phyloP scores from a whole-genome alignment of 2,329 filamentous ascomycete species.

The Diaporthe humulicola region DNA sequence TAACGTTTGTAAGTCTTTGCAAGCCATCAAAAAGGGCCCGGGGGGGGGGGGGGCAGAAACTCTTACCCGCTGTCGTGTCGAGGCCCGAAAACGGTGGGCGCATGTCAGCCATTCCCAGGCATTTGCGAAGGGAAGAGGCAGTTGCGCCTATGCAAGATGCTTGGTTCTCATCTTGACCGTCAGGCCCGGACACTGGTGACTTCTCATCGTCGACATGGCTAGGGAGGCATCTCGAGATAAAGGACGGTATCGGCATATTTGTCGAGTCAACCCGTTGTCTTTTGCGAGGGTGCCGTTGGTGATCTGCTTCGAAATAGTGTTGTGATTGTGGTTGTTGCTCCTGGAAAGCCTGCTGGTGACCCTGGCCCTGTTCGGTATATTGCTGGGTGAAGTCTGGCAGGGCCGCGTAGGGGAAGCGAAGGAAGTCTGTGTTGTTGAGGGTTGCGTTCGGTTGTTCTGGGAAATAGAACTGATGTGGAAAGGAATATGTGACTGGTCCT shows the following conservation, averaged over 20 bases:
- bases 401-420: conserved; percentile 1
- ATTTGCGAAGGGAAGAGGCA: conserved; percentile 22
- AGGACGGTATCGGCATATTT: conserved; percentile 37
- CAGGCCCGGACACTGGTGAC: conserved; percentile 13
- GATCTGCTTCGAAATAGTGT: conserved; percentile 10
- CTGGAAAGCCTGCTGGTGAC: conserved; percentile 44
- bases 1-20: conserved; percentile 21
- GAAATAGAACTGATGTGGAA: conserved; percentile 46
- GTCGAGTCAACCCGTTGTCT: conserved; percentile 45
- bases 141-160: conserved; percentile 18
- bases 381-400: conserved; percentile 46
- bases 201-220: conserved; percentile 28
- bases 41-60: too few species aligned
- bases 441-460: conserved; percentile 45
- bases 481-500: conserved; percentile 41
- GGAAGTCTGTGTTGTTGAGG: conserved; percentile 14
- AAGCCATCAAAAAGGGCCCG: too few species aligned
- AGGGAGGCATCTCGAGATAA: conserved; percentile 2
- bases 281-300: conserved; percentile 46
- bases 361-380: conserved; percentile 47
- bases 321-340: conserved; percentile 25
- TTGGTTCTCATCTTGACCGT: conserved; percentile 27
- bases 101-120: neutral
- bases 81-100: conserved; percentile 21
- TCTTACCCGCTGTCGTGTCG: conserved; percentile 32